Evolutionary conservation across 2,329 filamentous ascomycete genomes (phyloP), one percentile per base, ranked within the genome.

Genomic region (Mollisiaceae sp.): DNA sequence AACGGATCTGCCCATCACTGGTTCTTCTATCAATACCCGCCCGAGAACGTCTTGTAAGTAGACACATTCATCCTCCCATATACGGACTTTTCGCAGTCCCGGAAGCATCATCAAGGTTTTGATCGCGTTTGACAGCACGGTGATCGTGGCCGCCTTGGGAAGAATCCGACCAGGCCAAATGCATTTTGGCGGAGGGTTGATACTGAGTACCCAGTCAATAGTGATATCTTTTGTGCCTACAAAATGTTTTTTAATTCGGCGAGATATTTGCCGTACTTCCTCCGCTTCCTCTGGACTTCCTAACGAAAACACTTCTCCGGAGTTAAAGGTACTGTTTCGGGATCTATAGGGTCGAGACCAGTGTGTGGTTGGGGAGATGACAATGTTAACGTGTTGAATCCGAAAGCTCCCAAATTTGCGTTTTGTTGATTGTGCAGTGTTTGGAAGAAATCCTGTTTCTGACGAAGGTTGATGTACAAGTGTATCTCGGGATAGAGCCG

Each of bases 51-150:
- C 24, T 18, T 54, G 9, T 2, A 11, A 11, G 24, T 54, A 54
- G 8, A 54, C 50, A 18, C 50, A 32, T 35, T 54, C 50, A 35
- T 54, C 50, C 50, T 54, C 50, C 50, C 50, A 32, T 18, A 54
- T 27, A 11, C 27, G 14, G 50, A 54, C 6, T 15, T 18, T 27
- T 8, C 22, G 50, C 9, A 54, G 50, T 18, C 18, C 32, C 14
- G 24, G 50, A 35, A 54, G 50, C 24, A 6, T 27, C 27, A 54
- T 32, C 12, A 54, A 18, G 14, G 50, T 12, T 54, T 14, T 54
- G 18, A 54, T 54, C 6, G 50, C 22, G 11, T 15, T 32, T 14
- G 50, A 54, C 24, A 54, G 50, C 18, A 35, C 50, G 50, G 50
- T 54, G 15, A 54, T 35, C 14, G 50, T 54, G 27, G 50, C 22